Conservation (phyloP, 1,284 basidiomycete species). For the Neotropicomus parvogracilis region DNA sequence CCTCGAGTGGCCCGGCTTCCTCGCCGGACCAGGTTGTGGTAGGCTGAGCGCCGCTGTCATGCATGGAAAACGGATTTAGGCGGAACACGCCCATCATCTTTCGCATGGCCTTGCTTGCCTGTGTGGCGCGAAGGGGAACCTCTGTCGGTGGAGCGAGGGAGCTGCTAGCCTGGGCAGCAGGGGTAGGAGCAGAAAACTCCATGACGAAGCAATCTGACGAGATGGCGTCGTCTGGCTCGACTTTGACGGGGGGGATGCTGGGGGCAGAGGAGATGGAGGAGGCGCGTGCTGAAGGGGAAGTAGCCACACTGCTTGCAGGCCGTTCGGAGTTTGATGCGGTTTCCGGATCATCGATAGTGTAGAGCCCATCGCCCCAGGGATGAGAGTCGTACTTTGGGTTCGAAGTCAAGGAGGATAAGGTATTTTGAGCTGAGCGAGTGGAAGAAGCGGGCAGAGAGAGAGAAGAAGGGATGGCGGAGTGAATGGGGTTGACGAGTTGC, state of each 20-base stretch:
- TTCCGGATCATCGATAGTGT: slow-evolving; percentile 33
- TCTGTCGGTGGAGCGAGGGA: slow-evolving; percentile 53
- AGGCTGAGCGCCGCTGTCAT: slow-evolving; percentile 45
- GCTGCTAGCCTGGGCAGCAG: slow-evolving; percentile 34
- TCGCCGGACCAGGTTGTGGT: slow-evolving; percentile 39
- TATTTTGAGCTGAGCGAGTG: slow-evolving; percentile 7
- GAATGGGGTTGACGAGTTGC: slow-evolving; percentile 13
- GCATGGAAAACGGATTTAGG: slow-evolving; percentile 70
- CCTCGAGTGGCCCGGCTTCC: slow-evolving; percentile 51
- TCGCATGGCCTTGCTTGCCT: slow-evolving; percentile 63
- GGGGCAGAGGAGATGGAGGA: slow-evolving; percentile 32
- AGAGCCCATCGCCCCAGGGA: slow-evolving; percentile 32
- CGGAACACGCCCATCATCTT: slow-evolving; percentile 73
- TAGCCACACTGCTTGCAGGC: slow-evolving; percentile 32
- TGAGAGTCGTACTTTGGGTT: slow-evolving; percentile 25
- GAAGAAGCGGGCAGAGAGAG: slow-evolving; percentile 13
- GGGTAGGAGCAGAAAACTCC: slow-evolving; percentile 32
- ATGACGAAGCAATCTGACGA: slow-evolving; percentile 36
- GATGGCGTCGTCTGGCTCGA: slow-evolving; percentile 29
- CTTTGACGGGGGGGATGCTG: slow-evolving; percentile 30
- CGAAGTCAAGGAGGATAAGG: slow-evolving; percentile 15
- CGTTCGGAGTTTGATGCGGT: slow-evolving; percentile 35
- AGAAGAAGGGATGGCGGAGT: slow-evolving; percentile 18
- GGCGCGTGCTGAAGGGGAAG: slow-evolving; percentile 36
- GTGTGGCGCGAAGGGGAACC: slow-evolving; percentile 69